Base-by-base conservation (phyloP, 805 yeast species). In the Candida silvicultrix region DNA sequence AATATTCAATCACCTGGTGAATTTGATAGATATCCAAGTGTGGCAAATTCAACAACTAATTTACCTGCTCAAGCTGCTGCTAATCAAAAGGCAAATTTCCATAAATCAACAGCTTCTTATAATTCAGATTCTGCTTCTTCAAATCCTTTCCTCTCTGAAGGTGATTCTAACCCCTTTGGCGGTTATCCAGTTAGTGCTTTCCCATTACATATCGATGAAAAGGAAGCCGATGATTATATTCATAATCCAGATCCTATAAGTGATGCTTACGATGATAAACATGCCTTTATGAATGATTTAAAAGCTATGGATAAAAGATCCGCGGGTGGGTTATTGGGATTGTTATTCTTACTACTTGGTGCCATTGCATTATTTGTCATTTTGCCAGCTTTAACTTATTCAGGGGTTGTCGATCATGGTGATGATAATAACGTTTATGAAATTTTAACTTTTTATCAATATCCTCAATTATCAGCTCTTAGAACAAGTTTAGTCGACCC, bases 161-260 rank as follows among this genome's bases (percentile, higher is more conserved):
- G 81, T 21, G 94, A 85, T 58, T 81, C 82, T 53, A 80, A 85
- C 41, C 99, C 98, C 2, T 92, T 92, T 68, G 99, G 98, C 43
- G 98, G 98, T 14, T 92, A 87, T 65, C 98, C 99, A 0, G 95
- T 96, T 9, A 74, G 89, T 16, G 81, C 89, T 5, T 92, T 92
- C 69, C 99, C 99, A 1, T 70, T 92, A 47, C 83, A 78, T 55
- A 81, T 94, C 52, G 97, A 92, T 49, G 98, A 92, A 56, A 88
- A 88, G 66, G 99, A 92, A 66, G 84, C 86, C 9, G 99, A 92
- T 68, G 99, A 92, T 66, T 90, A 88, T 61, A 64, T 94, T 53
- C 98, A 92, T 66, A 94, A 92, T 66, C 98, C 98, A 2, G 97
- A 92, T 64, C 97, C 97, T 9, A 83, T 89, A 32, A 85, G 81